Evolutionary conservation across 2,329 filamentous ascomycete genomes (phyloP).

Genomic region (Nectriaceae sp.): DNA sequence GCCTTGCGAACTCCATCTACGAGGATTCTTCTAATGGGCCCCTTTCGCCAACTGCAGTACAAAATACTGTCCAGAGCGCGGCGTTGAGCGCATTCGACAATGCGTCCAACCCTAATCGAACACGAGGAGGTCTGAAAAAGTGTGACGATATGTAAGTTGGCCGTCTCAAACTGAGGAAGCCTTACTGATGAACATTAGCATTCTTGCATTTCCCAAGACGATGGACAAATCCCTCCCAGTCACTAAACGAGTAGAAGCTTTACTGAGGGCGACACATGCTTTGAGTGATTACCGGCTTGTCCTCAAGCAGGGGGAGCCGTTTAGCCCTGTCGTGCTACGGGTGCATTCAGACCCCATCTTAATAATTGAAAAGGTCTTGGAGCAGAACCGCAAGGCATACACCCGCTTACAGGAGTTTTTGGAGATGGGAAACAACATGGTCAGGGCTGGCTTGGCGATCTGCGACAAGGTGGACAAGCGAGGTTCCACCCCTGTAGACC

Average conservation of each 20-base stretch:
- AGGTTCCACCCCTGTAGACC: constrained; percentile 18
- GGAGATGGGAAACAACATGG: constrained; percentile 67
- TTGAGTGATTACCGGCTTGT: constrained; percentile 77
- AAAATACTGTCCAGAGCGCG: constrained; percentile 61
- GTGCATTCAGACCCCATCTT: constrained; percentile 74
- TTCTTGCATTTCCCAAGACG: constrained; percentile 63
- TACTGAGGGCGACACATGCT: constrained; percentile 73
- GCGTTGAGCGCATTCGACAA: constrained; percentile 77
- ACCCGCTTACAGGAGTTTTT: constrained; percentile 74
- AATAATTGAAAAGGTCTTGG: constrained; percentile 71
- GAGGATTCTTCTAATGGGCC: constrained; percentile 52
- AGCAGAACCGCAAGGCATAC: constrained; percentile 75
- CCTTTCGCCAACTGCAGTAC: constrained; percentile 52
- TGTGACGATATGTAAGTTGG: constrained; percentile 70
- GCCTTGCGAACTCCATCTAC: constrained; percentile 64
- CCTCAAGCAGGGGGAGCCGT: constrained; percentile 77
- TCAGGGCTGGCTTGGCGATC: constrained; percentile 54
- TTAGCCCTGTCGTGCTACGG: constrained; percentile 76
- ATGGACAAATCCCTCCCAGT: constrained; percentile 55
- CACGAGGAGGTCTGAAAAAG: constrained; percentile 74
- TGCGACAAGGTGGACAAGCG: constrained; percentile 11
- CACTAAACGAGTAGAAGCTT: constrained; percentile 57
- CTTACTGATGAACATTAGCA: constrained; percentile 43
- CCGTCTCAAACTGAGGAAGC: no score
- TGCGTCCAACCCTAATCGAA: constrained; percentile 78